These are phyloP conservation scores for Fusarium sp. DNA, from an alignment of 2,329 filamentous ascomycete genomes.

Conservation along the genomic window DNA sequence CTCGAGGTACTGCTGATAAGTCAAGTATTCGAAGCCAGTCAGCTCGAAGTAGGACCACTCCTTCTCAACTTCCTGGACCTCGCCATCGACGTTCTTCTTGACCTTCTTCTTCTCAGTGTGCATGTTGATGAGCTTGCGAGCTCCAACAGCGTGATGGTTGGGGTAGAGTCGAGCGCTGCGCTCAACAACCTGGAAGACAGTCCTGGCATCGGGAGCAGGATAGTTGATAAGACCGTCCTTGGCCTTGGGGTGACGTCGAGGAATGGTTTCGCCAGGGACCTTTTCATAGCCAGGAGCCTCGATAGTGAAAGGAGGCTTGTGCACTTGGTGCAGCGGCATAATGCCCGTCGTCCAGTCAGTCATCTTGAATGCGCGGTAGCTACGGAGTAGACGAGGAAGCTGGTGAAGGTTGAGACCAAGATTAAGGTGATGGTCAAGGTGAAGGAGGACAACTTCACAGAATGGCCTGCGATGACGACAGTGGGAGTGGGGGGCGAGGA, in stretches of 20 bases:
- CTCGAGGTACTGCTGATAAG: conserved; percentile 82
- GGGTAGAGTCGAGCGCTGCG: conserved; percentile 73
- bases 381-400: conserved; percentile 20
- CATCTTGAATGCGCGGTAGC: conserved; percentile 38
- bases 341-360: conserved; percentile 57
- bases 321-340: conserved; percentile 68
- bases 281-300: conserved; percentile 76
- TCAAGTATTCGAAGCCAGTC: conserved; percentile 79
- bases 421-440: conserved; percentile 11
- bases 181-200: conserved; percentile 82
- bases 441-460: conserved; percentile 20
- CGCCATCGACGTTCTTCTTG: conserved; percentile 87
- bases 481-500: conserved; percentile 17
- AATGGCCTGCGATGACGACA: conserved; percentile 25
- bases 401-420: conserved; percentile 10
- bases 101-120: conserved; percentile 91
- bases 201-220: conserved; percentile 77
- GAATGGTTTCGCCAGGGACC: conserved; percentile 84
- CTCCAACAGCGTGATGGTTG: conserved; percentile 75
- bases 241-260: conserved; percentile 78
- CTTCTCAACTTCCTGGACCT: conserved; percentile 85
- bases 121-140: conserved; percentile 78
- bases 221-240: conserved; percentile 76
- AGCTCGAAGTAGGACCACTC: conserved; percentile 93
- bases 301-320: conserved; percentile 80